Evolutionary conservation across 495 filamentous ascomycete species (phyloP).

Genomic region (Lophiostoma macrostomum): DNA sequence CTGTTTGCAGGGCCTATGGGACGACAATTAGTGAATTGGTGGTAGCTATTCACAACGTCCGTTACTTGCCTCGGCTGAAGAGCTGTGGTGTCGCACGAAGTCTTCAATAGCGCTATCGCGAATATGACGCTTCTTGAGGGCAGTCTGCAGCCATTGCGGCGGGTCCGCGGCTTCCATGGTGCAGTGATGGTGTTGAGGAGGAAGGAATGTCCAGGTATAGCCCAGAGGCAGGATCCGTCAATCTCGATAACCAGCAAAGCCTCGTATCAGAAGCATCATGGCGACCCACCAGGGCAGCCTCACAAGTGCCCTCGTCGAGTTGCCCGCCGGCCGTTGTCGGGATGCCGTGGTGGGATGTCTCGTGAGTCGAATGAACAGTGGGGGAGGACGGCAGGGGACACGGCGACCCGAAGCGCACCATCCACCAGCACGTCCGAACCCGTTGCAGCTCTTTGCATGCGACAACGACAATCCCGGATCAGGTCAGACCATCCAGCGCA

Average conservation of each 20-base stretch:
- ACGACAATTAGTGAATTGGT: neutral
- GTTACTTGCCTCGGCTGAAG: neutral
- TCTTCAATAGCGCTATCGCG: conserved; percentile 18
- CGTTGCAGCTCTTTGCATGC: neutral
- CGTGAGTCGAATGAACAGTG: neutral
- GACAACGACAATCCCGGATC: no score
- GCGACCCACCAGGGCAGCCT: no score
- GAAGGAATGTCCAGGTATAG: no score
- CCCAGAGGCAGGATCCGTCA: no score
- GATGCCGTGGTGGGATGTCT: conserved; percentile 4
- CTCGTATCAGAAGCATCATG: no score
- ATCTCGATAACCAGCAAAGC: no score
- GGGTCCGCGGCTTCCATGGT: neutral
- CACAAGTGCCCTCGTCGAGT: no score
- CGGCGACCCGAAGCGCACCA: conserved; percentile 2
- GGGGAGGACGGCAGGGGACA: no score
- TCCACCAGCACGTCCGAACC: neutral
- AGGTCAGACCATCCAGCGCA: no score
- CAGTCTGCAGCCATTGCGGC: conserved; percentile 18
- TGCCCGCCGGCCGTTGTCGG: no score
- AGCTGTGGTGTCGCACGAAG: neutral
- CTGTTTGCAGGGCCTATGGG: neutral
- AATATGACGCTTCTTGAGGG: conserved; percentile 19
- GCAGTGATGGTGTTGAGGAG: neutral
- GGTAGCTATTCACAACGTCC: neutral